Base-by-base conservation (phyloP, 768 basidiomycete species). In the Tylopilus cervinicoccineus region DNA sequence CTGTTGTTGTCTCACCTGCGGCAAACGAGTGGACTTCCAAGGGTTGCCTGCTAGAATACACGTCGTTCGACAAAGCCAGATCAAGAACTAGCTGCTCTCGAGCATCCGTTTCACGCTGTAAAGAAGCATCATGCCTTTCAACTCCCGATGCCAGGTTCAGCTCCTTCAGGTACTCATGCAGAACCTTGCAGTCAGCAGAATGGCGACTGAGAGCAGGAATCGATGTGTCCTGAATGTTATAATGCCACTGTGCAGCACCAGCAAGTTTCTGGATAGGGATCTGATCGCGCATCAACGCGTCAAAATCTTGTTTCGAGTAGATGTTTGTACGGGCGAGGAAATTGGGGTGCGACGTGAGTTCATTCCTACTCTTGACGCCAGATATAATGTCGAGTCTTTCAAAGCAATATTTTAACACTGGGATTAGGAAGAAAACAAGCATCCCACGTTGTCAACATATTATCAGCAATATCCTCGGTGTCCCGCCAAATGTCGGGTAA, bases 21-120 rank as follows among this genome's bases (percentile, higher is more conserved):
- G 39, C 17, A 4, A 32, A 33, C 38, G 55, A 33, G 19, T 23
- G 32, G n/a, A 56, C 47, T 38, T 65, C 64, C 5, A 64, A 47
- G 44, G 83, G 67, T 11, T 72, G 56, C 8, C 67, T 70, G 4
- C 73, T 60, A 13, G 81, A 80, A 55, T 77, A 86, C 16, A 85
- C 69, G 53, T 81, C 73, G 6, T 66, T 66, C 2, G 86, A 80
- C 27, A 90, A 67, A 14, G 71, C 65, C 27, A 90, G 69, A 62
- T 91, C 87, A 32, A 85, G 55, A 19, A 76, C 72, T 3, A 91
- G 61, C 56, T 84, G 78, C 48, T 86, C 77, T 22, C 78, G 73
- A 4, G 84, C 79, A 40, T 76, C 72, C 10, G 64, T 65, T 61
- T 87, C 80, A 52, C 72, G 71, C 47, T 70, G 72, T 9, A 73